Evolutionary conservation across 169 alveolate species (phyloP).

Genomic region (Plasmodium knowlesi): DNA sequence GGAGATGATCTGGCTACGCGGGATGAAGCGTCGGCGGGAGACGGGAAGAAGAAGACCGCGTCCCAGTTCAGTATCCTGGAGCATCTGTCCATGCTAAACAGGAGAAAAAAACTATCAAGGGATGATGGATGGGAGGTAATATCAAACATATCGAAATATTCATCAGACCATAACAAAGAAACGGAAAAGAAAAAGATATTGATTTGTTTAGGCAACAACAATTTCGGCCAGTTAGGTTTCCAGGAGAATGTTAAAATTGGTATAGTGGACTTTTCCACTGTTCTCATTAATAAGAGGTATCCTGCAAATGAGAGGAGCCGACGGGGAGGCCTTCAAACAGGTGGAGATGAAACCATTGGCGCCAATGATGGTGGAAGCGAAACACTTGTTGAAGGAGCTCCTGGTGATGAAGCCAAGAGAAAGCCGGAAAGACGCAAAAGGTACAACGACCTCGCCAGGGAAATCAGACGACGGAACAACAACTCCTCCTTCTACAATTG

Average conservation of each 20-base stretch:
- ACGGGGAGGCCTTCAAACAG: not conserved
- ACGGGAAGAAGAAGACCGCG: not conserved
- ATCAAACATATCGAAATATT: constrained; percentile 64
- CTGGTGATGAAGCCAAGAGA: not conserved
- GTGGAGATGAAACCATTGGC: not conserved
- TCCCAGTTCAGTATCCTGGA: constrained; percentile 23
- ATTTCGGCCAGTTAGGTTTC: constrained; percentile 51
- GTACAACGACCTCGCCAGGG: constrained; percentile 16
- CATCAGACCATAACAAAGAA: constrained; percentile 46
- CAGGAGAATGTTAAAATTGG: constrained; percentile 34
- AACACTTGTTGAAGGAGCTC: not conserved
- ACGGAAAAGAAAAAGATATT: constrained; percentile 59
- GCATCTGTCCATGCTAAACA: constrained; percentile 19
- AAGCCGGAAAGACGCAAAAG: not conserved
- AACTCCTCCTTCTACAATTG: not conserved
- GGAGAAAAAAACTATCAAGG: not conserved
- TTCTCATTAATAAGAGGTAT: not conserved
- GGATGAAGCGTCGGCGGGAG: not conserved
- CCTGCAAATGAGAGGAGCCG: not conserved
- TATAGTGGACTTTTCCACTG: constrained; percentile 17
- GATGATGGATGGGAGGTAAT: constrained; percentile 42
- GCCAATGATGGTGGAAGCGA: not conserved
- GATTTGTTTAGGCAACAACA: constrained; percentile 52
- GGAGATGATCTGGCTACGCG: not conserved
- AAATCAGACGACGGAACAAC: not conserved